Conservation (phyloP, 805 yeast species). For the Barnettozyma wickerhamii region DNA sequence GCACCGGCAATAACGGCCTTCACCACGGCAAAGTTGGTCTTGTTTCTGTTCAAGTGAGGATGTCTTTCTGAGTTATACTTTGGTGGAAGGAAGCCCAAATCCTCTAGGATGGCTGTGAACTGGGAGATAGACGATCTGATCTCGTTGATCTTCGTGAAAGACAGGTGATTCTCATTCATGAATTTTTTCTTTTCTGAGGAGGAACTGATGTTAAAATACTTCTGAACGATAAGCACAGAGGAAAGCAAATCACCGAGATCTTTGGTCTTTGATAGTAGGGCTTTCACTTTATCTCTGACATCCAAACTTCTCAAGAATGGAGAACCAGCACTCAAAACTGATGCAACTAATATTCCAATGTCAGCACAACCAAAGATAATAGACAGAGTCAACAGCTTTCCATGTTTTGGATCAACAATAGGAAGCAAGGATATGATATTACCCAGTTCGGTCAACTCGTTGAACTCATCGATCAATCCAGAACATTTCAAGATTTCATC, state of each 20-base stretch:
- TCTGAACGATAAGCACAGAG: slow-evolving; percentile 51
- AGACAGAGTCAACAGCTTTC: slow-evolving; percentile 75
- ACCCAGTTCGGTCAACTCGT: slow-evolving; percentile 70
- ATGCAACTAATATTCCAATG: slow-evolving; percentile 72
- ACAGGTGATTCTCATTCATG: slow-evolving; percentile 57
- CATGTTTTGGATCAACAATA: slow-evolving; percentile 75
- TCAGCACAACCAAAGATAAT: slow-evolving; percentile 82
- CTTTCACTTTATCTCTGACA: slow-evolving; percentile 58
- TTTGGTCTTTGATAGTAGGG: slow-evolving; percentile 31
- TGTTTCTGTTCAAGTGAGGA: slow-evolving; percentile 45
- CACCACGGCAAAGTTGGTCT: slow-evolving; percentile 45
- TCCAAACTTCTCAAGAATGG: slow-evolving; percentile 68
- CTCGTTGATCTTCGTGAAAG: slow-evolving; percentile 63
- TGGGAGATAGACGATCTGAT: slow-evolving; percentile 69
- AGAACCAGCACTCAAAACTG: slow-evolving; percentile 66
- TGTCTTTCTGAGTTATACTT: slow-evolving; percentile 33
- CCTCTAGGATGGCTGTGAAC: slow-evolving; percentile 64
- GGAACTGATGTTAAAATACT: slow-evolving; percentile 36
- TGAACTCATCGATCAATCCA: slow-evolving; percentile 59
- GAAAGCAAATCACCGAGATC: slow-evolving; percentile 78
- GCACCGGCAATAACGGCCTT: slow-evolving; percentile 75
- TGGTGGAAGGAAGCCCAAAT: slow-evolving; percentile 70
- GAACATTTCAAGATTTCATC: slow-evolving; percentile 51
- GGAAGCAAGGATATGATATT: slow-evolving; percentile 77
- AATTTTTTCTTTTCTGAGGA: slow-evolving; percentile 31